These are phyloP conservation scores for Fusarium compactum DNA, from an alignment of 2,329 filamentous ascomycete genomes.

Conservation along the genomic window DNA sequence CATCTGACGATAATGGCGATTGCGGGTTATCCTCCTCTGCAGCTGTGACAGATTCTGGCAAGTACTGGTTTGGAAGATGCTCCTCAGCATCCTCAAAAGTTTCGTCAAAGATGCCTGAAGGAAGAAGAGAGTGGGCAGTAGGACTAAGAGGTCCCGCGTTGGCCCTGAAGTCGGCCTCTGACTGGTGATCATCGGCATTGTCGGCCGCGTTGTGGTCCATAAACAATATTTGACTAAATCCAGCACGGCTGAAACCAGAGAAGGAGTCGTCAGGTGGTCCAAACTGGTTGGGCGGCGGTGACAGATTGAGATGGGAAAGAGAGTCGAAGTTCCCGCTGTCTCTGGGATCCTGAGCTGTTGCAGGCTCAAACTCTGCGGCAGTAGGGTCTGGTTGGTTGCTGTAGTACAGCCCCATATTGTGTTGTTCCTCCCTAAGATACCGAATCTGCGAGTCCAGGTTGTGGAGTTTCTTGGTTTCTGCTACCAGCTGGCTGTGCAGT, in stretches of 20 bases:
- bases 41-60: constrained; percentile 49
- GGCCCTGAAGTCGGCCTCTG: constrained; percentile 72
- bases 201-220: constrained; percentile 60
- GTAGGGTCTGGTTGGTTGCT: constrained; percentile 60
- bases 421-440: constrained; percentile 61
- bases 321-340: constrained; percentile 63
- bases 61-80: constrained; percentile 45
- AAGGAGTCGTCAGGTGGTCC: constrained; percentile 58
- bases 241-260: constrained; percentile 65
- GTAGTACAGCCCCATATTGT: constrained; percentile 61
- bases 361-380: constrained; percentile 62
- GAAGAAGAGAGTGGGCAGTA: constrained; percentile 78
- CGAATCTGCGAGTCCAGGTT: constrained; percentile 61
- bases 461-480: constrained; percentile 61
- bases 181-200: constrained; percentile 57
- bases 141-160: constrained; percentile 80
- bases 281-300: constrained; percentile 56
- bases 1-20: constrained; percentile 69
- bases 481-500: constrained; percentile 62
- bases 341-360: constrained; percentile 59
- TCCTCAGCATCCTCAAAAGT: constrained; percentile 68
- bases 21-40: constrained; percentile 63
- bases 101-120: constrained; percentile 75
- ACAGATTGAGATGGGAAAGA: constrained; percentile 56
- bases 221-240: constrained; percentile 66